Percentiles rank a stretch among this genome's conserved stretches.
Evolutionary conservation across 352 stramenopile species (phyloP).

Genomic region (Globisporangium middletonii): DNA sequence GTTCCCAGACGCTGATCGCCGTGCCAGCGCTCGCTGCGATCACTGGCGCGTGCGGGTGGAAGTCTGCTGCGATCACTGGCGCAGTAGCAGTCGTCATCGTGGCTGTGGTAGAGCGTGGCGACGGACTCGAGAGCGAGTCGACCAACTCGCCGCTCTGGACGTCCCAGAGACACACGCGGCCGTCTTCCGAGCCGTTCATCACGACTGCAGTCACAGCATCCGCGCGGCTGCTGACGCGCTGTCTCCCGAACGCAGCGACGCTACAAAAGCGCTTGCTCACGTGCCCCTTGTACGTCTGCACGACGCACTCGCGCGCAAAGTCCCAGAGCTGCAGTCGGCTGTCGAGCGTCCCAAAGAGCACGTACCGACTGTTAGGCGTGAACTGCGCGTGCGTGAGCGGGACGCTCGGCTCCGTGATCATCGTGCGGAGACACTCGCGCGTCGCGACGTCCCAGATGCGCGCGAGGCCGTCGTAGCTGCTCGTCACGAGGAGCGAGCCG

Average conservation of each 20-base stretch:
- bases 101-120: not conserved
- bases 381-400: slow-evolving; percentile 85
- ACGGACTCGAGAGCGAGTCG: slow-evolving; percentile 7
- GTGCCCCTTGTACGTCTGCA: slow-evolving; percentile 70
- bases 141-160: slow-evolving; percentile 71
- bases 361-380: slow-evolving; percentile 92
- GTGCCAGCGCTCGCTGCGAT: slow-evolving; percentile 82
- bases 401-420: slow-evolving; percentile 59
- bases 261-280: slow-evolving; percentile 86
- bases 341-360: slow-evolving; percentile 91
- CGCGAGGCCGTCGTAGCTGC: slow-evolving; percentile 69
- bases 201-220: slow-evolving; percentile 32
- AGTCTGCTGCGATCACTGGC: slow-evolving; percentile 85
- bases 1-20: slow-evolving; percentile 47
- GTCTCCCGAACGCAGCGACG: slow-evolving; percentile 57
- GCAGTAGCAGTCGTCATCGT: slow-evolving; percentile 22
- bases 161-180: slow-evolving; percentile 90
- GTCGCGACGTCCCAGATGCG: slow-evolving; percentile 96
- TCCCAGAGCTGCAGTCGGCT: slow-evolving; percentile 90
- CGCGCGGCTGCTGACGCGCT: not conserved
- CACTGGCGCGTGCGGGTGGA: slow-evolving; percentile 52
- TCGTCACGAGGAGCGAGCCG: slow-evolving; percentile 90
- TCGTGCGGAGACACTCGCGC: slow-evolving; percentile 93
- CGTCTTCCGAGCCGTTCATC: slow-evolving; percentile 91
- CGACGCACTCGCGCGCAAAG: slow-evolving; percentile 50